Base-by-base conservation (phyloP, 495 filamentous ascomycete genomes). In the Aspergillus hancockii region DNA sequence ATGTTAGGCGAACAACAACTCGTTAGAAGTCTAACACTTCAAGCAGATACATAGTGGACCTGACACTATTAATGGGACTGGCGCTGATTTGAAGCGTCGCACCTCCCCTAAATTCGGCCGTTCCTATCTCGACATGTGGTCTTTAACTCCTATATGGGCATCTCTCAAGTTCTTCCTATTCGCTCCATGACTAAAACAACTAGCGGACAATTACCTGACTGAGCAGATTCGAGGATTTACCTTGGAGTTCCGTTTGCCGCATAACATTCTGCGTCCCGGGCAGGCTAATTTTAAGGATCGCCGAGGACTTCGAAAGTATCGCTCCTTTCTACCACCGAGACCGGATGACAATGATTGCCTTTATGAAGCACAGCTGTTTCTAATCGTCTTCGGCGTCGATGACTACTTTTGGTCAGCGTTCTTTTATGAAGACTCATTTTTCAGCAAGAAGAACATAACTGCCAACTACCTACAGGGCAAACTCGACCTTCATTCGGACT, bases 191-290 rank as follows among this genome's bases (percentile, higher is more conserved):
- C 55, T 2, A 18, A 21, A 40, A 21, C 4, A 28, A 28, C 23
- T 34, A 4, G 3, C 36, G 32, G 25, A 38, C 55, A 0, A 18
- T 47, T 31, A 13, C 30, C 55, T 63, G 21, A 53, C 12, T 18
- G 14, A 32, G 21, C 14, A 67, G 40, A 57, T 28, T 19, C 36
- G 32, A 28, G 50, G 57, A 12, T 71, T 69, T 47, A 61, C 51
- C 18, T 54, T 71, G 36, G 63, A 73, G 43, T 73, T 73, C 41
- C 68, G 71, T 50, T 49, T 73, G 32, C 70, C 70, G 19, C 68
- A 69, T 59, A 67, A 65, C 47, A 60, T 63, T 34, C 58, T 73
- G n/a, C 61, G 65, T 4, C 57, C 34, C 49, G 45, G 54, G 8
- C 28, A 51, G 22, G 13, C 32, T n/a, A 51, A 54, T 16, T 25